phyloP scores from a whole-genome alignment of 306 rosid species.

The Quercus agrifolia region DNA sequence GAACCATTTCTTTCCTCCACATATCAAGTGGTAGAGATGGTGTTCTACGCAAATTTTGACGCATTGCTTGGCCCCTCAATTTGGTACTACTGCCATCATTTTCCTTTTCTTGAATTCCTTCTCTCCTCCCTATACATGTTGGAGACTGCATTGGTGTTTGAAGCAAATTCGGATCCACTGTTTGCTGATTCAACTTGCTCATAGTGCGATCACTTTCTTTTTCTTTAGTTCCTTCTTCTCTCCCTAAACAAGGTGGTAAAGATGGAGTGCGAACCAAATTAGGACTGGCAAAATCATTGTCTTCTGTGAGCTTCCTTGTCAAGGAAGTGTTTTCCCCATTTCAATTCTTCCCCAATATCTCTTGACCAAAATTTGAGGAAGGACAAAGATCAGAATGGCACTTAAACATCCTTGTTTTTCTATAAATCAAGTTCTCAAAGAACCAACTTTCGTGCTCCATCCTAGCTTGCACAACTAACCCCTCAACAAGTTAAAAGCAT shows the following conservation, averaged over 20 bases:
- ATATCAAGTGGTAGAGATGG: slow-evolving; percentile 38
- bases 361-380: slow-evolving; percentile 29
- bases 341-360: slow-evolving; percentile 29
- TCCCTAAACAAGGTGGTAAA: slow-evolving; percentile 42
- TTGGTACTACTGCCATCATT: slow-evolving; percentile 5
- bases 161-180: slow-evolving; percentile 22
- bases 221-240: slow-evolving; percentile 27
- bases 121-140: slow-evolving; percentile 42
- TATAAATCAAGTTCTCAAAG: slow-evolving; percentile 56
- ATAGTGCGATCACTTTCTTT: slow-evolving; percentile 11
- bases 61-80: background rate
- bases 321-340: slow-evolving; percentile 12
- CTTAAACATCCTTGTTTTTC: slow-evolving; percentile 49
- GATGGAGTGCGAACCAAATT: slow-evolving; percentile 48
- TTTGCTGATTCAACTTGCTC: slow-evolving; percentile 23
- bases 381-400: slow-evolving; percentile 65
- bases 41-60: slow-evolving; percentile 29
- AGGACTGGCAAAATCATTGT: slow-evolving; percentile 8
- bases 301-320: slow-evolving; percentile 6
- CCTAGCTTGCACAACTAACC: slow-evolving; percentile 21
- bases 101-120: slow-evolving; percentile 29
- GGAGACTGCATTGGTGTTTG: slow-evolving; percentile 41
- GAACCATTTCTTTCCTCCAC: slow-evolving; percentile 10
- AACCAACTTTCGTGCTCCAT: slow-evolving; percentile 77
- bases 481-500: slow-evolving; percentile 1